A percentile compares a stretch with the other conserved stretches of the same genome.
These are phyloP conservation scores for Talaromyces pinophilus DNA, from an alignment of 2,329 filamentous ascomycete genomes.

Conservation along the genomic window DNA sequence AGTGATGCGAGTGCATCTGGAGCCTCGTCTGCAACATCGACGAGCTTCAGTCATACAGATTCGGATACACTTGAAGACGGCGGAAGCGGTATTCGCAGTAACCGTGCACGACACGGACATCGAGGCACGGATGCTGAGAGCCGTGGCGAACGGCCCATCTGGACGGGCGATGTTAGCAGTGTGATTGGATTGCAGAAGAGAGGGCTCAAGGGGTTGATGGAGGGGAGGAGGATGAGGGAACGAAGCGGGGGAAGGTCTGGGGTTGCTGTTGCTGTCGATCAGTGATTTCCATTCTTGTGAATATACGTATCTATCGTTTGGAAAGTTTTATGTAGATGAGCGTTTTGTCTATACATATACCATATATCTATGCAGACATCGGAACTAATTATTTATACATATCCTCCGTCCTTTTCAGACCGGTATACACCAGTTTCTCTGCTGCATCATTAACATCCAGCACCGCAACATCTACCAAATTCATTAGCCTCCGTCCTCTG, in stretches of 20 bases:
- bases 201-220: conserved; percentile 89
- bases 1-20: conserved; percentile 39
- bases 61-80: conserved; percentile 34
- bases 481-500: too few relatives aligned
- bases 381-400: background rate
- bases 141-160: conserved; percentile 62
- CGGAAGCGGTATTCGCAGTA: conserved; percentile 27
- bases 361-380: background rate
- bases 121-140: conserved; percentile 39
- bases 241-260: conserved; percentile 47
- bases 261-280: conserved; percentile 15
- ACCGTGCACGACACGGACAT: conserved; percentile 36
- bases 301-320: background rate
- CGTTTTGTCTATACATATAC: conserved; percentile 15
- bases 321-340: background rate
- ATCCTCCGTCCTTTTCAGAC: conserved; percentile 11
- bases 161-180: conserved; percentile 72
- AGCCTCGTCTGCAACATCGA: conserved; percentile 41
- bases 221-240: conserved; percentile 82
- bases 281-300: background rate
- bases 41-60: conserved; percentile 43
- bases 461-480: conserved; percentile 15
- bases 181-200: conserved; percentile 96
- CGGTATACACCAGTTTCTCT: conserved; percentile 17
- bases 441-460: conserved; percentile 18